Evolutionary conservation across 371 early-diverging fungal genomes (phyloP), one percentile per base, ranked within the genome.

Genomic region (Syncephalastrum racemosum): DNA sequence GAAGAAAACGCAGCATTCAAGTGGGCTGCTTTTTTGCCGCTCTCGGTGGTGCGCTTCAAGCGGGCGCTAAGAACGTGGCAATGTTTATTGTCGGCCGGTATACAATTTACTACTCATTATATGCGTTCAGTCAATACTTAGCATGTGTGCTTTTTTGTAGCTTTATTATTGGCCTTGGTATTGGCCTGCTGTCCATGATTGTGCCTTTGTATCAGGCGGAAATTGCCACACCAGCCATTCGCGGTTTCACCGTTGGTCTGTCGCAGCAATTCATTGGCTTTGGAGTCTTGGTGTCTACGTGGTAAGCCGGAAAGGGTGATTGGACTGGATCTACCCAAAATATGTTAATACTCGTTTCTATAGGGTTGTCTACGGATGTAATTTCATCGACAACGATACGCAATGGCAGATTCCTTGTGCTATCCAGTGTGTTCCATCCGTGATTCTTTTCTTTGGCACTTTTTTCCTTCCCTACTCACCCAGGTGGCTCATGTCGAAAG

Each of bases 381-480:
- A 63, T 31, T 54, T 53, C n/a, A 48, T 61, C 14, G 39, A 50
- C 14, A 59, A 59, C 15, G 51, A 62, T n/a, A 59, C 70, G 25
- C 58, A 60, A 27, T 78, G 77, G 77, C 66, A 66, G 41, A 56
- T 78, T 48, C 79, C 79, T 14, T 50, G 71, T 47, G 67, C 59
- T 46, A 54, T 72, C 55, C 79, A 77, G 22, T 60, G 62, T n/a
- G 44, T 66, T 27, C 72, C 68, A 39, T 71, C 71, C 50, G 61
- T 66, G 12, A 24, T 79, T 24, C 71, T 80, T 20, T 51, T 77
- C 36, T 25, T 66, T 52, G 80, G 68, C 45, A 63, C 66, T 13
- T 71, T 77, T 46, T 59, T 80, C 48, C 69, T 83, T 18, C 83
- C 83, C 22, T 77, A 78, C 20, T 72, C 83, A 14, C 81, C 83